A percentile compares a stretch with the other conserved stretches of the same genome.
phyloP scores from a whole-genome alignment of 2,329 filamentous ascomycete species.

The Scedosporium aurantiacum region DNA sequence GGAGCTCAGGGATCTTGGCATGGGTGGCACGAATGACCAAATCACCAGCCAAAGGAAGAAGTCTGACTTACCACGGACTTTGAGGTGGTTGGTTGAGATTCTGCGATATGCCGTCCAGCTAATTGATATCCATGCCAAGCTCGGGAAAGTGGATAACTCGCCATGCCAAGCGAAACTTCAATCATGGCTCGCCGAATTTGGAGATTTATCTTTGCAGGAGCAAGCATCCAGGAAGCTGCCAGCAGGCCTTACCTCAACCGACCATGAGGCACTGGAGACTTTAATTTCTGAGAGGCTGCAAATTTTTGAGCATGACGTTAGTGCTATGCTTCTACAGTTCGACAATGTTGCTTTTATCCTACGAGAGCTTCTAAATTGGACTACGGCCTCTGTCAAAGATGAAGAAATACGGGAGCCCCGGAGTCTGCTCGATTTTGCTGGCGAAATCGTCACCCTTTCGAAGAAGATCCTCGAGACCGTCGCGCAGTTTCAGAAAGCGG shows the following conservation, averaged over 20 bases:
- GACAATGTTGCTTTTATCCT: conserved; percentile 55
- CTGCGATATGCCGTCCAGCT: conserved; percentile 51
- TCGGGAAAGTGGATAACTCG: conserved; percentile 43
- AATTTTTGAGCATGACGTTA: conserved; percentile 29
- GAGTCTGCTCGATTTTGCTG: conserved; percentile 34
- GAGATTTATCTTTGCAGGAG: conserved; percentile 29
- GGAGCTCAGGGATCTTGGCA: neutral
- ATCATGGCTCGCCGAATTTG: conserved; percentile 38
- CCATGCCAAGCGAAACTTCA: conserved; percentile 32
- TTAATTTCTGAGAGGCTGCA: conserved; percentile 25
- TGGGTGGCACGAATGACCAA: neutral
- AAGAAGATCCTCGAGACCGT: conserved; percentile 71
- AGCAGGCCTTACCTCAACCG: conserved; percentile 31
- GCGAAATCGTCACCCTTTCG: conserved; percentile 50
- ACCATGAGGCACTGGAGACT: conserved; percentile 20
- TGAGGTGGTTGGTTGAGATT: conserved; percentile 59
- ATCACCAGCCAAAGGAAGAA: neutral
- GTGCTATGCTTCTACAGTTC: conserved; percentile 24
- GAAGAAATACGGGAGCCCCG: conserved; percentile 12
- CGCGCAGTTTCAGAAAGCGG: conserved; percentile 54
- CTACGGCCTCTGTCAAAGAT: conserved; percentile 22
- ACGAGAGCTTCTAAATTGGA: conserved; percentile 56
- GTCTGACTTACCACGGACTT: conserved; percentile 15
- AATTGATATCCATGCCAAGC: conserved; percentile 53
- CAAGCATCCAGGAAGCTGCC: conserved; percentile 38